phyloP scores from a whole-genome alignment of 2,329 filamentous ascomycete species.

The Aspergillus tanneri region DNA sequence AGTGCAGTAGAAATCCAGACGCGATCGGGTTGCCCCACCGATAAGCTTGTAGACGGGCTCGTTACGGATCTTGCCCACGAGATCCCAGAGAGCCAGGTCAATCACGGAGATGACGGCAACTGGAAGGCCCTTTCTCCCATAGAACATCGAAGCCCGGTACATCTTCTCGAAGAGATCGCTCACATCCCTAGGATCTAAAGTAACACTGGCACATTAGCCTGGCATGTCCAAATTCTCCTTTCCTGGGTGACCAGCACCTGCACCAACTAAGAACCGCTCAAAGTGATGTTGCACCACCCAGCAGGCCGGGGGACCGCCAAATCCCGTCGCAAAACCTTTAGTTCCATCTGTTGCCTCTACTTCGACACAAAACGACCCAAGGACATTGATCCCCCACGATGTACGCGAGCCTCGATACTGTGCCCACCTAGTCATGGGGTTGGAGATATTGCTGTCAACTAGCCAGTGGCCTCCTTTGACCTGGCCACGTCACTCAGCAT shows the following conservation, averaged over 20 bases:
- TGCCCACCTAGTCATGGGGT: conserved; percentile 86
- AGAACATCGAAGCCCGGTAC: conserved; percentile 96
- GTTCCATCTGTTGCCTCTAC: conserved; percentile 86
- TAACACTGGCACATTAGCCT: not conserved
- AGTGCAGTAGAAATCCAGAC: conserved; percentile 91
- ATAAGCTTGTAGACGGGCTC: conserved; percentile 95
- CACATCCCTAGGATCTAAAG: conserved; percentile 76
- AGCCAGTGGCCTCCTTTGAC: conserved; percentile 66
- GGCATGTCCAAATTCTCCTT: not conserved
- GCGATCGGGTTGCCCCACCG: conserved; percentile 80
- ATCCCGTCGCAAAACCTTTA: conserved; percentile 91
- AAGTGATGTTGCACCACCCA: conserved; percentile 95
- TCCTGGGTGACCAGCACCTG: conserved; percentile 47
- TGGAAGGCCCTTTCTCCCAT: conserved; percentile 87
- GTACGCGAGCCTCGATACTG: conserved; percentile 84
- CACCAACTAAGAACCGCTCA: conserved; percentile 83
- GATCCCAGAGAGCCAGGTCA: conserved; percentile 88
- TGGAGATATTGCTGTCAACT: conserved; percentile 88
- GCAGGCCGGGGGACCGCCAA: conserved; percentile 88
- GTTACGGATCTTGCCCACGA: conserved; percentile 84
- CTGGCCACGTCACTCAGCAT: conserved; percentile 19
- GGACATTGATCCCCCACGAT: conserved; percentile 92
- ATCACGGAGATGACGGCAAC: conserved; percentile 92
- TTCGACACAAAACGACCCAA: conserved; percentile 89
- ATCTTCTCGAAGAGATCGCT: conserved; percentile 94